A percentile compares a stretch with the other conserved stretches of the same genome.
phyloP scores from a whole-genome alignment of 108 stramenopile species.

The Pseudonitzschia multiseries region DNA sequence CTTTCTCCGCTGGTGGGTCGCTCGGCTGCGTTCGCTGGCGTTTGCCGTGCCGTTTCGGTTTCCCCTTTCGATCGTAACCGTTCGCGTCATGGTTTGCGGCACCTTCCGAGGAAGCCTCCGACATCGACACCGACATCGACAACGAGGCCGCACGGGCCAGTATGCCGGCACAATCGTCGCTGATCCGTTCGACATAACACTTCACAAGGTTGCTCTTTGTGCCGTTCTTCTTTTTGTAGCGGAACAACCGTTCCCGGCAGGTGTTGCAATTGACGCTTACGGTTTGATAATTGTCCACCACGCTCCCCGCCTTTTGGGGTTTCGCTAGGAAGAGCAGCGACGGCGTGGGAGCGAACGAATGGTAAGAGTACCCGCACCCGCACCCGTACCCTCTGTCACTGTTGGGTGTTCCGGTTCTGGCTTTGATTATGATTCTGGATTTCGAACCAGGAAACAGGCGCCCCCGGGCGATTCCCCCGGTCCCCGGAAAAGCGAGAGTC shows the following conservation, averaged over 20 bases:
- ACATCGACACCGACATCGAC: too few relatives aligned
- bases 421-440: too few relatives aligned
- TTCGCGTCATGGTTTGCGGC: neutral
- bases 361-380: neutral
- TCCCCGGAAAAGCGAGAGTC: too few relatives aligned
- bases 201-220: slow-evolving; percentile 73
- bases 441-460: too few relatives aligned
- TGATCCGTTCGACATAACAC: slow-evolving; percentile 61
- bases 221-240: slow-evolving; percentile 81
- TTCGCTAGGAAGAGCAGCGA: slow-evolving; percentile 25
- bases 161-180: slow-evolving; percentile 47
- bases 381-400: too few relatives aligned
- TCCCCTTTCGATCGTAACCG: slow-evolving; percentile 5
- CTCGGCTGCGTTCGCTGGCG: neutral
- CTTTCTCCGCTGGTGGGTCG: neutral
- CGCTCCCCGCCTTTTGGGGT: slow-evolving; percentile 45
- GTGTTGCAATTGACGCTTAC: slow-evolving; percentile 67
- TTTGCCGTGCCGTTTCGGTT: neutral
- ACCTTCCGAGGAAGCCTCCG: neutral
- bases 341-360: neutral
- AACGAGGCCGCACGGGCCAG: slow-evolving; percentile 22
- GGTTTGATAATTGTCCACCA: slow-evolving; percentile 65
- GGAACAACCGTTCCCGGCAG: slow-evolving; percentile 54
- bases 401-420: too few relatives aligned
- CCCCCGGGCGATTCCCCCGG: too few relatives aligned